Evolutionary conservation across 208 protist species (phyloP).

Genomic region (Leishmania martiniquensis): DNA sequence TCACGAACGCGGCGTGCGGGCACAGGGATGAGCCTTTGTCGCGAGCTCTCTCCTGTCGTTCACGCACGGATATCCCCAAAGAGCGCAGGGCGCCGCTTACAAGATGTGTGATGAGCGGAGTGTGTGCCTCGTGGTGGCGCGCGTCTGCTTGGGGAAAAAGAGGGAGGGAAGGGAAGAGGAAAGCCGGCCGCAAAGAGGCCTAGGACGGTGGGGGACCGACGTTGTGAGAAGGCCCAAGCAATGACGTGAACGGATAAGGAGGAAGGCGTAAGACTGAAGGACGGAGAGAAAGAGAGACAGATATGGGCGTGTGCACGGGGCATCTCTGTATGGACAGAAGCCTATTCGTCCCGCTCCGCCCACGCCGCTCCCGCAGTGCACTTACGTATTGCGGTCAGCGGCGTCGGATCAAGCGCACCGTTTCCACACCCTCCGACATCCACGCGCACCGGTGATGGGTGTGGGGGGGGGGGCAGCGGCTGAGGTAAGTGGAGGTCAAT

Average conservation of each 20-base stretch:
- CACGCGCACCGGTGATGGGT: background rate
- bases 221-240: too few relatives aligned
- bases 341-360: background rate
- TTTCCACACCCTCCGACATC: background rate
- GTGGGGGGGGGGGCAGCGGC: background rate
- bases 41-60: background rate
- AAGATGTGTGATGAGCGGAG: background rate
- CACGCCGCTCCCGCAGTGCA: background rate
- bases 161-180: background rate
- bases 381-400: background rate
- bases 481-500: background rate
- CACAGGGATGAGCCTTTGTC: too few relatives aligned
- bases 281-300: background rate
- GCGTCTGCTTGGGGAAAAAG: background rate
- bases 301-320: background rate
- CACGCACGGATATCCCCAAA: background rate
- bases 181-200: background rate
- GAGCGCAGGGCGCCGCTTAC: background rate
- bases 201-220: background rate
- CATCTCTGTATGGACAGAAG: background rate
- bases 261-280: background rate
- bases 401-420: background rate
- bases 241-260: too few relatives aligned
- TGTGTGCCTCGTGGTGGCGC: background rate
- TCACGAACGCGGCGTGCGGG: too few relatives aligned